These are phyloP conservation scores for Nicotiana paniculata DNA, from an alignment of 257 asterid genomes.

Conservation along the genomic window DNA sequence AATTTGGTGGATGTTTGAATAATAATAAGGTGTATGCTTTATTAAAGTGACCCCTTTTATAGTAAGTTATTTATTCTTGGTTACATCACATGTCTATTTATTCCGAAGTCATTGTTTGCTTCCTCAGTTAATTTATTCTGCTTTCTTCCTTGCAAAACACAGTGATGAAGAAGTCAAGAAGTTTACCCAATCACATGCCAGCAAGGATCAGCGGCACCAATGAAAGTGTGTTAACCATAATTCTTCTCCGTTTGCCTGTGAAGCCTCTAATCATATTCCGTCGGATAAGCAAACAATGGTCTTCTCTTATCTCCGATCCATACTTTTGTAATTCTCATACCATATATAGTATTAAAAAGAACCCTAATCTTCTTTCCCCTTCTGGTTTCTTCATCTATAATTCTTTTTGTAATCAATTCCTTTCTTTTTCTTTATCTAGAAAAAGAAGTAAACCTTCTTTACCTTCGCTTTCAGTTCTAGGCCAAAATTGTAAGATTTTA, in stretches of 20 bases:
- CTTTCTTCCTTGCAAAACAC: neutral
- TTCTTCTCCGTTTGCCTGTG: neutral
- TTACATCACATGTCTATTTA: too few relatives aligned
- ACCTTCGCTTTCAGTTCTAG: neutral
- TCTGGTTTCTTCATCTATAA: neutral
- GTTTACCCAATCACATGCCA: neutral
- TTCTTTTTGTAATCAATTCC: neutral
- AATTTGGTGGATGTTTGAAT: too few relatives aligned
- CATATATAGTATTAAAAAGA: neutral
- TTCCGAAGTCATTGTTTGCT: too few relatives aligned
- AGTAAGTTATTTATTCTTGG: neutral
- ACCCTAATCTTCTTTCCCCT: neutral
- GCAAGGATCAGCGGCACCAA: neutral
- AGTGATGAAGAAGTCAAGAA: neutral
- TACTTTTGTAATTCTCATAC: neutral
- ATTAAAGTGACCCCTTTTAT: too few relatives aligned
- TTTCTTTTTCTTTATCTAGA: neutral
- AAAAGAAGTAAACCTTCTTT: neutral
- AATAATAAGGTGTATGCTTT: too few relatives aligned
- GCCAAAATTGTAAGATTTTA: neutral
- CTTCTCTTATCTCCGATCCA: neutral
- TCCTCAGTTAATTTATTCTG: too few relatives aligned
- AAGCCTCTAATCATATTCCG: neutral
- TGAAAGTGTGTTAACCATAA: neutral
- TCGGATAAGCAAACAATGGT: slow-evolving; percentile 2